These are phyloP conservation scores for Cyclotella atomus DNA, from an alignment of 108 stramenopile genomes.

Conservation along the genomic window DNA sequence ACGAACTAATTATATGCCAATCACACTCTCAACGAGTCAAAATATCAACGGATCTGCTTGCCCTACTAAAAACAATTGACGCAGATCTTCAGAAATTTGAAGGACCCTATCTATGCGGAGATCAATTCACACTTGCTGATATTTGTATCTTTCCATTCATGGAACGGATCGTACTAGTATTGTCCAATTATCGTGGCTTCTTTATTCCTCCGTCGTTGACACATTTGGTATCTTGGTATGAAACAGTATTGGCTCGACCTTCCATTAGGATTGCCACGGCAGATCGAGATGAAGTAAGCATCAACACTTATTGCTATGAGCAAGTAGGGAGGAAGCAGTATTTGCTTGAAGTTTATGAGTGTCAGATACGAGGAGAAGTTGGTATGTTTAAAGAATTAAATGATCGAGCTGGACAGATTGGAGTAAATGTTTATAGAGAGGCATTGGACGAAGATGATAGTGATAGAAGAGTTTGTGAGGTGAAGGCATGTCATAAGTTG, in stretches of 20 bases:
- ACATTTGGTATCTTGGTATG: conserved; percentile 33
- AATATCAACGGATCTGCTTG: conserved; percentile 30
- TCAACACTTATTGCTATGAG: conserved; percentile 43
- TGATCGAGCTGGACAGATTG: conserved; percentile 21
- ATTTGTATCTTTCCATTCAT: conserved; percentile 35
- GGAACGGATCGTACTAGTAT: conserved; percentile 42
- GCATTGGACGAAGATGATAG: conserved; percentile 24
- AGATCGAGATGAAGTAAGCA: conserved; percentile 25
- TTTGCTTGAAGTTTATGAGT: conserved; percentile 45
- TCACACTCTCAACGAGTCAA: conserved; percentile 14
- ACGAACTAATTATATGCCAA: conserved; percentile 18
- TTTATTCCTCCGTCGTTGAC: conserved; percentile 36
- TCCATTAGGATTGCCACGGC: conserved; percentile 37
- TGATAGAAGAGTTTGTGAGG: conserved; percentile 19
- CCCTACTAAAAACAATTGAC: conserved; percentile 30
- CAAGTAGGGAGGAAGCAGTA: conserved; percentile 22
- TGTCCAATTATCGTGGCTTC: conserved; percentile 42
- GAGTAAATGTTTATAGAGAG: conserved; percentile 37
- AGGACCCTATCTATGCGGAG: conserved; percentile 40
- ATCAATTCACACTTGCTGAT: conserved; percentile 43
- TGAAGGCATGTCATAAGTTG: conserved; percentile 30
- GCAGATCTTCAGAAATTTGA: conserved; percentile 32
- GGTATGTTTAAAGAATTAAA: conserved; percentile 30
- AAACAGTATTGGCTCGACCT: conserved; percentile 20
- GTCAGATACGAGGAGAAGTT: conserved; percentile 21